Evolutionary conservation across 331 rosid genomes (phyloP), one percentile per base, ranked within the genome.

Genomic region (Ulmus americana): DNA sequence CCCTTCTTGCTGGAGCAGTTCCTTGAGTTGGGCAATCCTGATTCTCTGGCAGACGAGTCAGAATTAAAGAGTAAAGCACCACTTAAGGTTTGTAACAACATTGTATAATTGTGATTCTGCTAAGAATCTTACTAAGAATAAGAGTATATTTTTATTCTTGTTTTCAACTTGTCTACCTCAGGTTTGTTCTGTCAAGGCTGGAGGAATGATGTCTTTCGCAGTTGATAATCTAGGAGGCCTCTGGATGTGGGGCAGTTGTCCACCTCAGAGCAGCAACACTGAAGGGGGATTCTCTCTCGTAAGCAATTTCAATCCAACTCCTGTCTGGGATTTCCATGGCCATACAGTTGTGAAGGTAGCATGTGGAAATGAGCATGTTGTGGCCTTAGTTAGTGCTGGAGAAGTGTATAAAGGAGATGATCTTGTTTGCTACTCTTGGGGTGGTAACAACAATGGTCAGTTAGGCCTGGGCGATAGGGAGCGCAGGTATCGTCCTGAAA

Each of bases 181-280:
- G 98, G 70, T 88, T 70, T 78, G 72, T 75, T 74, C 78, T 64
- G 68, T 92, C 69, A 85, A 86, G 80, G 98, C 96, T 3, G 98
- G 98, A 70, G 96, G 96, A 64, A 85, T 86, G 96, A 85, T 74
- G 85, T 92, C 98, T 61, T 76, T 86, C 15, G 96, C 91, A 11
- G 79, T 88, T 48, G 98, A 92, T 71, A 69, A 77, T 53, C 68
- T 51, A 6, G 96, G 98, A 55, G 73, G 65, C 62, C 88, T 92
- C 10, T 92, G 95, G 96, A 75, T 89, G 64, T 92, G 96, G 98
- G 98, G 98, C 48, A 75, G 83, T 80, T 86, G 79, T 61, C 96
- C 94, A 10, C 84, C 65, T 39, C 81, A 84, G 77, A 76, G 59
- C 78, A 77, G 64, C 65, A 70, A 60, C 56, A 10, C 59, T 54